Percentiles rank a stretch among this genome's conserved stretches.
These are phyloP conservation scores for Pseudocercospora vitis DNA, from an alignment of 2,329 filamentous ascomycete genomes.

Conservation along the genomic window DNA sequence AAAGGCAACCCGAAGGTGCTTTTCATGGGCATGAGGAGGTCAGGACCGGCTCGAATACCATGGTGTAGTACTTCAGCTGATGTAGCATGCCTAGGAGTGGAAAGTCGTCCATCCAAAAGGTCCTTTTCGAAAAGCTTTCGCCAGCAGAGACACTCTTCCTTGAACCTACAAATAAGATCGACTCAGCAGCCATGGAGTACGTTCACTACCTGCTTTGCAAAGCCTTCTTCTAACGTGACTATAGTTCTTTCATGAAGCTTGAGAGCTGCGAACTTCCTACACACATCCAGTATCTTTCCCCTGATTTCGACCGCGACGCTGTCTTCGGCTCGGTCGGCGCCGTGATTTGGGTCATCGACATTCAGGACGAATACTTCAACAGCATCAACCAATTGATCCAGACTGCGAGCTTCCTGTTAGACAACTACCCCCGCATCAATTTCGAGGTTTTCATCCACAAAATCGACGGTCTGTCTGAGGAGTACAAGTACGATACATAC, in stretches of 20 bases:
- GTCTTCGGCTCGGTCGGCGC: constrained; percentile 94
- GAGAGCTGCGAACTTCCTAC: constrained; percentile 98
- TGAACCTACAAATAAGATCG: constrained; percentile 89
- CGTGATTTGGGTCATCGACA: constrained; percentile 97
- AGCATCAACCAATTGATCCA: constrained; percentile 82
- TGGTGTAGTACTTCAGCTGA: background rate
- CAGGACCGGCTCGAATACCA: constrained; percentile 36
- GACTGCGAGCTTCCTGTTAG: constrained; percentile 85
- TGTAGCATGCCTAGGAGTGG: constrained; percentile 69
- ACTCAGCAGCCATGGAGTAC: constrained; percentile 95
- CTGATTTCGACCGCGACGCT: constrained; percentile 84
- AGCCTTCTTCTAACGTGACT: background rate
- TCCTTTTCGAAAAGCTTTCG: constrained; percentile 98
- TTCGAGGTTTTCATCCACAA: constrained; percentile 99
- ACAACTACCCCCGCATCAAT: constrained; percentile 88
- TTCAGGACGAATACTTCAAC: constrained; percentile 95
- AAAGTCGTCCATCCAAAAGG: constrained; percentile 96
- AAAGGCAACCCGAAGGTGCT: constrained; percentile 67
- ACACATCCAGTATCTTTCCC: constrained; percentile 88
- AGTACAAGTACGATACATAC: constrained; percentile 94
- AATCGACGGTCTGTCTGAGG: constrained; percentile 93
- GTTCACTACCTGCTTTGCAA: constrained; percentile 41
- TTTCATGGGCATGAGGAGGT: constrained; percentile 95
- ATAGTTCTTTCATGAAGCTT: constrained; percentile 90
- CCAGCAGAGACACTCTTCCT: constrained; percentile 94